Conservation (phyloP, 2,329 filamentous ascomycete genomes). For the Leptographium radiaticola region DNA sequence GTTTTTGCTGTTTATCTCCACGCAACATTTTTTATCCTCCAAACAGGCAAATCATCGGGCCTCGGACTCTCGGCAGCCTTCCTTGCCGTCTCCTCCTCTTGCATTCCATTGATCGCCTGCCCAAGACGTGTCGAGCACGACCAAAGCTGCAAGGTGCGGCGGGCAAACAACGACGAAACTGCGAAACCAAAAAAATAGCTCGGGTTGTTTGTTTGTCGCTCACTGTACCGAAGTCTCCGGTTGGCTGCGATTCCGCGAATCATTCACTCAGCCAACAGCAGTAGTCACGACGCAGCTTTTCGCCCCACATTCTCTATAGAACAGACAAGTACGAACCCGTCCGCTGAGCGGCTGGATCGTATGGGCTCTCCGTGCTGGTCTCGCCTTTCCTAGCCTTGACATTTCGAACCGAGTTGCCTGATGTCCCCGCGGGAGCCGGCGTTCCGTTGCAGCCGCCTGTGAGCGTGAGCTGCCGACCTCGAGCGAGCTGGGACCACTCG, state of each 20-base stretch:
- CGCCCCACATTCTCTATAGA: background rate
- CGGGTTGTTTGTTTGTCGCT: background rate
- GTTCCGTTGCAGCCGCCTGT: background rate
- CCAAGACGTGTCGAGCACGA: too few relatives aligned
- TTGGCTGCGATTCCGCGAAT: too few relatives aligned
- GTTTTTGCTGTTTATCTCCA: background rate
- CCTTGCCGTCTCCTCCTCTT: background rate
- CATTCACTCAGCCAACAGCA: background rate
- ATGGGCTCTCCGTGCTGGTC: background rate
- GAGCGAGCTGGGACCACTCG: background rate
- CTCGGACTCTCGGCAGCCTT: background rate
- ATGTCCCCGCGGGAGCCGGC: background rate
- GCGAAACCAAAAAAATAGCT: background rate
- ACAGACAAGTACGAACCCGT: background rate
- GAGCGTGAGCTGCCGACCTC: background rate
- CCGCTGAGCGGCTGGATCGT: background rate
- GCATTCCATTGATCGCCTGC: too few relatives aligned
- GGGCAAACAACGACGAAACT: background rate
- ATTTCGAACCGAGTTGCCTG: background rate
- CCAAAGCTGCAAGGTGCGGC: too few relatives aligned
- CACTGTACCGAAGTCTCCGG: background rate
- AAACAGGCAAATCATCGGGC: background rate
- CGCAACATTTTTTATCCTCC: too few relatives aligned
- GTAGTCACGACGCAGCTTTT: background rate
- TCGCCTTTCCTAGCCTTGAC: background rate